Base-by-base conservation (phyloP, 352 stramenopile species). In the Lagenidium giganteum region DNA sequence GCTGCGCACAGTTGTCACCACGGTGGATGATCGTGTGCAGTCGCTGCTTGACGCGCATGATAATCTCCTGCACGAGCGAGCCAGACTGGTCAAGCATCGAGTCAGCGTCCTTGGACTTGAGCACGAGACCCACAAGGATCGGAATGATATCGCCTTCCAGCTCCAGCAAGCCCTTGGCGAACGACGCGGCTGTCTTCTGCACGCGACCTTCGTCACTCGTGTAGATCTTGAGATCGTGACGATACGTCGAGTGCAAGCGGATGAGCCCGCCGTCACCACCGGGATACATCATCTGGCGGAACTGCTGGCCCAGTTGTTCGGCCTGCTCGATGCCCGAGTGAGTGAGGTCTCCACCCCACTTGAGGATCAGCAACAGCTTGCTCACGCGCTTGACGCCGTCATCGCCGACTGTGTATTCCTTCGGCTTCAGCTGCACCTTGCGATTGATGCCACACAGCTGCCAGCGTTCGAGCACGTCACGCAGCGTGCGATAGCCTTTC, bases 171-270 rank as follows among this genome's bases (percentile, higher is more conserved):
- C 97, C 83, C 64, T 99, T 99, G 11, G 96, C 94, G 70, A 99
- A 99, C 5, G 96, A 97, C 13, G 97, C 97, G 0, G 97, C 97
- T 8, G 97, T 99, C 59, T 99, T 99, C 81, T 99, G 98, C 8
- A 99, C 97, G 18, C 97, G 78, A 3, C 97, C 97, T 83, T 99
- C 97, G 57, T 99, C 96, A 38, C 82, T 97, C 4, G 96, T 99
- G 66, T 99, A 99, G 44, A 99, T 99, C 66, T 99, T 99, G 11
- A 99, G 67, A 61, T 99, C 97, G 73, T 99, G 97, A 3, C 97
- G 88, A 58, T 97, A 99, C 2, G 97, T 99, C 33, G 96, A 98
- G 75, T 99, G 97, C 27, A 99, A 70, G 24, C 97, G 88, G 35
- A 99, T 93, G 34, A 99, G 89, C 3, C 96, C 96, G 13, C 95